Conservation (phyloP, 2,329 filamentous ascomycete species). For the Tolypocladium tropicale region DNA sequence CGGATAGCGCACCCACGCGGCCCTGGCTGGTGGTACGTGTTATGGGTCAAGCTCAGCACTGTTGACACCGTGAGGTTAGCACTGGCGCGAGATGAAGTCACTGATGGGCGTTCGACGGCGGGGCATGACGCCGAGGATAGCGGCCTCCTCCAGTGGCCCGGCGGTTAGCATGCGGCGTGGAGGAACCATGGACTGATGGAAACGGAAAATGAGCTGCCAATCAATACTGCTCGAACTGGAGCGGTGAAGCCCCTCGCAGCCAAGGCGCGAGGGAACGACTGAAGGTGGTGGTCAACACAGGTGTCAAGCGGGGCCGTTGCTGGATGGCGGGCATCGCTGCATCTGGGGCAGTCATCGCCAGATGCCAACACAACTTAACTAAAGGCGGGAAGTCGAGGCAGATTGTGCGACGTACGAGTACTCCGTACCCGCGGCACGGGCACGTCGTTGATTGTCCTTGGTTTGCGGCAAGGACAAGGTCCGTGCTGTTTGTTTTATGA, state of each 20-base stretch:
- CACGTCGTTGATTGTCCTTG: not conserved
- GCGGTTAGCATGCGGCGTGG: not conserved
- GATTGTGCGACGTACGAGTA: too few species aligned
- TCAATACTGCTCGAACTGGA: not conserved
- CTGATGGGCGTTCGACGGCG: not conserved
- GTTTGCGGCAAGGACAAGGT: not conserved
- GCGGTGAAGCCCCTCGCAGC: not conserved
- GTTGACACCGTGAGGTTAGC: not conserved
- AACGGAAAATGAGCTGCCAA: not conserved
- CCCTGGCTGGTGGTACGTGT: not conserved
- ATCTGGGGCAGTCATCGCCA: not conserved
- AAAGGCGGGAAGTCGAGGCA: not conserved
- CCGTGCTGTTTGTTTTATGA: not conserved
- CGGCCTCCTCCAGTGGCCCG: not conserved
- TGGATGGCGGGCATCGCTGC: not conserved
- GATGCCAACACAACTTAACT: too few species aligned
- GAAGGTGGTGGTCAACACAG: not conserved
- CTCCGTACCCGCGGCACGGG: too few species aligned
- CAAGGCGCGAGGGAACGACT: not conserved
- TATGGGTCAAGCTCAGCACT: not conserved
- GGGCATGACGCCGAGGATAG: not conserved
- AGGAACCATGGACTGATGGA: not conserved
- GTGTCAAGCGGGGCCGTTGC: not conserved
- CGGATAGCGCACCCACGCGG: not conserved
- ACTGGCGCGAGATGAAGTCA: not conserved